A percentile compares a stretch with the other conserved stretches of the same genome.
These are phyloP conservation scores for Zasmidium citrigriseum DNA, from an alignment of 2,329 filamentous ascomycete genomes.

Conservation along the genomic window DNA sequence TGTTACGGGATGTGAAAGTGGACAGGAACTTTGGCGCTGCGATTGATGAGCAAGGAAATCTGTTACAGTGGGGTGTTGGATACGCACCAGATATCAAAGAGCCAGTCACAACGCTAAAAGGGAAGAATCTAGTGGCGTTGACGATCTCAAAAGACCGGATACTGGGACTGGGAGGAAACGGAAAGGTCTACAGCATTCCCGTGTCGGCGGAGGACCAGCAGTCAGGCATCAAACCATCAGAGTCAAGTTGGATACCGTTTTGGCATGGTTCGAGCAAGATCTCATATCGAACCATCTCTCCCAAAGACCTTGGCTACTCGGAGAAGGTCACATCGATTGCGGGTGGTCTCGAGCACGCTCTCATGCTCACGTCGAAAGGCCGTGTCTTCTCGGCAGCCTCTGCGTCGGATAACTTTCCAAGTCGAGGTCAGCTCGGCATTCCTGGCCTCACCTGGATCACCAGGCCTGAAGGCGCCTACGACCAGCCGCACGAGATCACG, in stretches of 20 bases:
- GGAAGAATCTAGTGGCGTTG: slow-evolving; percentile 77
- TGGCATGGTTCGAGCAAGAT: slow-evolving; percentile 62
- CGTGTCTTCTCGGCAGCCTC: slow-evolving; percentile 88
- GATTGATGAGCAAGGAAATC: slow-evolving; percentile 80
- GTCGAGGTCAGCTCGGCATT: slow-evolving; percentile 82
- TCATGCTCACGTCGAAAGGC: slow-evolving; percentile 81
- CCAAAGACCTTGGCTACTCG: slow-evolving; percentile 62
- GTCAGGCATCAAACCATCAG: slow-evolving; percentile 62
- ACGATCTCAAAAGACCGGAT: slow-evolving; percentile 80
- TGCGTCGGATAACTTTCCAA: slow-evolving; percentile 74
- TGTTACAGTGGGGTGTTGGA: slow-evolving; percentile 86
- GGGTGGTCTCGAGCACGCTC: slow-evolving; percentile 80
- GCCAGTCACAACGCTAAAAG: slow-evolving; percentile 72
- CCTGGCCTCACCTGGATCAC: slow-evolving; percentile 79
- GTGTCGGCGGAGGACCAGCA: slow-evolving; percentile 72
- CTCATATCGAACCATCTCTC: slow-evolving; percentile 73
- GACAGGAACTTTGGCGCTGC: slow-evolving; percentile 81
- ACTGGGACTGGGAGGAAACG: slow-evolving; percentile 72
- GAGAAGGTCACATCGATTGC: slow-evolving; percentile 75
- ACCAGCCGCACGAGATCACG: slow-evolving; percentile 77
- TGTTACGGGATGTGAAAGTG: slow-evolving; percentile 85
- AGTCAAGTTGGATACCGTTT: slow-evolving; percentile 72
- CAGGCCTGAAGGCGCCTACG: slow-evolving; percentile 74
- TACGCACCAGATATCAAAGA: slow-evolving; percentile 66
- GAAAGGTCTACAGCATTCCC: slow-evolving; percentile 82